Evolutionary conservation across 306 rosid genomes (phyloP).

Genomic region (Myrica gale): DNA sequence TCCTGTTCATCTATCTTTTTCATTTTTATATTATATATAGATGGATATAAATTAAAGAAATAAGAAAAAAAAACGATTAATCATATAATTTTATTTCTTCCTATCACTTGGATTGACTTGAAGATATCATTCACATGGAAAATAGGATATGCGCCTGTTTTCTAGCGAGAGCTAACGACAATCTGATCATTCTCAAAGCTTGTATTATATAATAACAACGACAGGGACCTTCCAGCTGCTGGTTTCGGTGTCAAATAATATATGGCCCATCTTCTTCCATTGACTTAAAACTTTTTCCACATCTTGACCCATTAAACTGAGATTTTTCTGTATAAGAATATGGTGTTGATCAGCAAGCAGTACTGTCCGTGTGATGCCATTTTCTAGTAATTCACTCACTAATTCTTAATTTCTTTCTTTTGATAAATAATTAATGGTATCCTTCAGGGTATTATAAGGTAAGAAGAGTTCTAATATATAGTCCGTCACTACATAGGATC

Average conservation of each 20-base stretch:
- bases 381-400: neutral
- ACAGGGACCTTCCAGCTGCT: conserved; percentile 12
- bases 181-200: conserved; percentile 12
- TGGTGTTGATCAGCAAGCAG: neutral
- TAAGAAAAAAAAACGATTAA: neutral
- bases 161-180: conserved; percentile 16
- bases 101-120: conserved; percentile 26
- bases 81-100: neutral
- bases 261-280: conserved; percentile 18
- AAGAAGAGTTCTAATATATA: no score
- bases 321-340: neutral
- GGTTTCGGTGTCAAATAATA: conserved; percentile 7
- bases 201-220: conserved; percentile 7
- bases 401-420: no score
- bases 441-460: no score
- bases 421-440: no score
- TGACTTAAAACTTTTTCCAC: conserved; percentile 27
- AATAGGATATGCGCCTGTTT: conserved; percentile 14
- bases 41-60: neutral
- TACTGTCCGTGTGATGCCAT: neutral
- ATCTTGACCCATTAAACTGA: conserved; percentile 17
- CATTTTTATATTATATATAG: no score
- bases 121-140: conserved; percentile 21
- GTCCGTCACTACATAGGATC: no score
- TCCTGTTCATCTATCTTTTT: neutral